phyloP scores from a whole-genome alignment of 1,139 yeast genomes.

The Candida buenavistaensis region DNA sequence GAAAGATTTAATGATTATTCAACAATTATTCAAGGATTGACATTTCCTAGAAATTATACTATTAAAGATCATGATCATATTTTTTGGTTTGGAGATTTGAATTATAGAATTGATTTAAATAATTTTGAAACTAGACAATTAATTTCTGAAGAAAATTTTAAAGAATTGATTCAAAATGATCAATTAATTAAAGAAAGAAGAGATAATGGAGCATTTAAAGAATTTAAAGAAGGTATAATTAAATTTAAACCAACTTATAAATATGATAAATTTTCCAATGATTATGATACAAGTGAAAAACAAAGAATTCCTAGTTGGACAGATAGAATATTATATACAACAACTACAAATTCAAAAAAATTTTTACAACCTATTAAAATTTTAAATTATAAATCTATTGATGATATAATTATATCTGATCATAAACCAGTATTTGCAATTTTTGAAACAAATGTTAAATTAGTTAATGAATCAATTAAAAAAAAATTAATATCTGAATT shows the following conservation, averaged over 20 bases:
- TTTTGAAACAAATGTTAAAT: constrained; percentile 61
- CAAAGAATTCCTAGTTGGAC: constrained; percentile 97
- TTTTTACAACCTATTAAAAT: constrained; percentile 43
- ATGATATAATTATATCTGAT: constrained; percentile 66
- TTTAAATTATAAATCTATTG: constrained; percentile 58
- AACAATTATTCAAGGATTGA: constrained; percentile 73
- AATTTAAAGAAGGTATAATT: constrained; percentile 77
- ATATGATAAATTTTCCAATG: constrained; percentile 83
- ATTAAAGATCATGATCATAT: constrained; percentile 83
- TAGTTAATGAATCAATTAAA: constrained; percentile 50
- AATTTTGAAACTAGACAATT: constrained; percentile 72
- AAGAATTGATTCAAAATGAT: constrained; percentile 66
- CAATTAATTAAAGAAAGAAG: constrained; percentile 83
- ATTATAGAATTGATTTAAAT: constrained; percentile 75
- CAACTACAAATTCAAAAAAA: constrained; percentile 22
- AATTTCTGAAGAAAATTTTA: constrained; percentile 46
- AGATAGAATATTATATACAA: constrained; percentile 69
- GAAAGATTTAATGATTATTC: constrained; percentile 89
- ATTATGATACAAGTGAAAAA: constrained; percentile 88
- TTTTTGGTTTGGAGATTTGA: constrained; percentile 95
- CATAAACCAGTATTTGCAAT: constrained; percentile 90
- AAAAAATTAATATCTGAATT: constrained; percentile 1
- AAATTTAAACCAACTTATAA: constrained; percentile 89
- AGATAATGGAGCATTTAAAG: constrained; percentile 66
- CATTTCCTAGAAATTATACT: constrained; percentile 69